Conservation (phyloP, 1,139 yeast genomes). For the Debaryomycetaceae sp. region DNA sequence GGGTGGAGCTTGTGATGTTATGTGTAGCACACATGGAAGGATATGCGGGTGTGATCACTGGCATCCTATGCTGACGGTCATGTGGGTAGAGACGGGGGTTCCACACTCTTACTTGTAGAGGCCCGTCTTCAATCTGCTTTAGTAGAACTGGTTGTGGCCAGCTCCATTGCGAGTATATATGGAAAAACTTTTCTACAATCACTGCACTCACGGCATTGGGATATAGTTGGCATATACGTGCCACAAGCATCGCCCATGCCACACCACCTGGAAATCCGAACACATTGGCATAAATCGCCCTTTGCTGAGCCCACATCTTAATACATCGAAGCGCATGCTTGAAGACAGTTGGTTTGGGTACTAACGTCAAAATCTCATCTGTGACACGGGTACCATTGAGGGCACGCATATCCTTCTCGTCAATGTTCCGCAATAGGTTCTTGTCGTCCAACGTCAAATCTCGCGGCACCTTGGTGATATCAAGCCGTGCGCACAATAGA, state of each 20-base stretch:
- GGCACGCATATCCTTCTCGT: slow-evolving; percentile 85
- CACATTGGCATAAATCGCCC: slow-evolving; percentile 91
- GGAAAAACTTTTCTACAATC: slow-evolving; percentile 81
- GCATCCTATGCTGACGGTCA: slow-evolving; percentile 92
- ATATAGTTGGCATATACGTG: slow-evolving; percentile 91
- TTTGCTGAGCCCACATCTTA: slow-evolving; percentile 93
- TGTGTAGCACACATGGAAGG: slow-evolving; percentile 99
- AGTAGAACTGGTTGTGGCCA: slow-evolving; percentile 98
- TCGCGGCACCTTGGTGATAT: slow-evolving; percentile 76
- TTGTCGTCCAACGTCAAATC: slow-evolving; percentile 78
- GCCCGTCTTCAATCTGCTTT: slow-evolving; percentile 94
- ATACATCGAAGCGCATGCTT: slow-evolving; percentile 90
- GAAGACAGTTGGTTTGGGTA: slow-evolving; percentile 90
- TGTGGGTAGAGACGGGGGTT: slow-evolving; percentile 86
- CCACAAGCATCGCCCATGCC: slow-evolving; percentile 99
- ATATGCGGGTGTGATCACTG: slow-evolving; percentile 98
- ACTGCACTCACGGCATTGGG: slow-evolving; percentile 96
- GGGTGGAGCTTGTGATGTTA: slow-evolving; percentile 85
- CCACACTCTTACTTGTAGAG: slow-evolving; percentile 95
- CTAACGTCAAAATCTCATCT: slow-evolving; percentile 83
- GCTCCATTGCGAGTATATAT: slow-evolving; percentile 83
- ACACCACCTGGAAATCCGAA: slow-evolving; percentile 99
- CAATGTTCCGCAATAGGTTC: slow-evolving; percentile 76
- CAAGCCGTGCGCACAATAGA: slow-evolving; percentile 76
- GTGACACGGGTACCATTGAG: slow-evolving; percentile 96